Base-by-base conservation (phyloP, 805 yeast species). In the Candida incommunis region DNA sequence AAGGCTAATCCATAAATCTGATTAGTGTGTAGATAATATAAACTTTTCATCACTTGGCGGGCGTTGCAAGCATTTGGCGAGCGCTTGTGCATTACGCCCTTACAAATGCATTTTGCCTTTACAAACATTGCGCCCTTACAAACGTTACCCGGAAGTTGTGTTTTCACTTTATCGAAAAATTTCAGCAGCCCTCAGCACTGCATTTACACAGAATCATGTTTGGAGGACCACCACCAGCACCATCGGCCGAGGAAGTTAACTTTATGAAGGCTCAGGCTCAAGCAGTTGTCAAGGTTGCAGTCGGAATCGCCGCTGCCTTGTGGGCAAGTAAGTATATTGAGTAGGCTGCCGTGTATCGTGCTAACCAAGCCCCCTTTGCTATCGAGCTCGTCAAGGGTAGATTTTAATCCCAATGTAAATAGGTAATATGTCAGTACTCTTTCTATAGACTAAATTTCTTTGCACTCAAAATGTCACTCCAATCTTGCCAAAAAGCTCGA, bases 141-240 rank as follows among this genome's bases (percentile, higher is more conserved):
- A n/a, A n/a, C n/a, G n/a, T n/a, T n/a, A n/a, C n/a, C n/a, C n/a
- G n/a, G n/a, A n/a, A n/a, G n/a, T n/a, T n/a, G n/a, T n/a, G n/a
- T n/a, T n/a, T n/a, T n/a, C n/a, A n/a, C n/a, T n/a, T n/a, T n/a
- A n/a, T n/a, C n/a, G n/a, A n/a, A n/a, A n/a, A n/a, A n/a, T n/a
- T n/a, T n/a, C n/a, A n/a, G n/a, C n/a, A n/a, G n/a, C n/a, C n/a
- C n/a, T n/a, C n/a, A n/a, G n/a, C n/a, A n/a, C n/a, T n/a, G n/a
- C n/a, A n/a, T n/a, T n/a, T n/a, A n/a, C n/a, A n/a, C n/a, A n/a
- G n/a, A n/a, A 51, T 25, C 41, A 63, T 64, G 67, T 62, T 62
- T 48, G 64, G 65, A 47, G 67, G 62, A 45, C 54, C 55, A 41
- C 62, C 61, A 22, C 64, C 64, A 41, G 65, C 63, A 50, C 66